phyloP scores from a whole-genome alignment of 257 asterid species.

The Penstemon newberryi region DNA sequence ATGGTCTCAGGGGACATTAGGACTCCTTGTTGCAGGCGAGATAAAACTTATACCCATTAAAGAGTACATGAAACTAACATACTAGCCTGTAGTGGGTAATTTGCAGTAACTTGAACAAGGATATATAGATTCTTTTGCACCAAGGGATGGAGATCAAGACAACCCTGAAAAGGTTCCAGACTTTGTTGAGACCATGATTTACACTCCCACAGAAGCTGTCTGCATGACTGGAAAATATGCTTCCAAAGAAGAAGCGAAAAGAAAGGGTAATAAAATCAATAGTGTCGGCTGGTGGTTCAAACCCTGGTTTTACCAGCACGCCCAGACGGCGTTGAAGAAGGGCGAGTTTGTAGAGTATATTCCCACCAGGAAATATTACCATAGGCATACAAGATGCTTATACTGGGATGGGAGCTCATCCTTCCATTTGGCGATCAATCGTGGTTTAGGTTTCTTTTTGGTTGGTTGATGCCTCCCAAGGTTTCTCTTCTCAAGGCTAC shows the following conservation, averaged over 20 bases:
- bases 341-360: slow-evolving; percentile 93
- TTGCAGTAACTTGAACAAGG: slow-evolving; percentile 78
- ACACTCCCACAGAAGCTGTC: slow-evolving; percentile 70
- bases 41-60: slow-evolving; percentile 86
- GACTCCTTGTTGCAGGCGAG: slow-evolving; percentile 91
- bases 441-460: slow-evolving; percentile 87
- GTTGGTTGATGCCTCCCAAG: slow-evolving; percentile 98
- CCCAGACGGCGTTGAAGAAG: slow-evolving; percentile 80
- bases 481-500: slow-evolving; percentile 98
- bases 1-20: slow-evolving; percentile 98
- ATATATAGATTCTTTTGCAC: slow-evolving; percentile 78
- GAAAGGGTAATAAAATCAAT: slow-evolving; percentile 80
- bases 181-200: slow-evolving; percentile 86
- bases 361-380: slow-evolving; percentile 90
- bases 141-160: slow-evolving; percentile 88
- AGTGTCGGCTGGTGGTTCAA: slow-evolving; percentile 93
- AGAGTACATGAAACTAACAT: slow-evolving; percentile 89
- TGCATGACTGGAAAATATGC: slow-evolving; percentile 85
- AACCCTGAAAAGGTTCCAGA: slow-evolving; percentile 83
- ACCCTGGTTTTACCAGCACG: slow-evolving; percentile 98
- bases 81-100: slow-evolving; percentile 76
- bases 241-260: slow-evolving; percentile 83
- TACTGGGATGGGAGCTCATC: slow-evolving; percentile 98
- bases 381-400: slow-evolving; percentile 92
- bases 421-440: slow-evolving; percentile 92